Evolutionary conservation across 2,329 filamentous ascomycete species (phyloP), one percentile per base, ranked within the genome.

Genomic region (Epichloe glyceriae): DNA sequence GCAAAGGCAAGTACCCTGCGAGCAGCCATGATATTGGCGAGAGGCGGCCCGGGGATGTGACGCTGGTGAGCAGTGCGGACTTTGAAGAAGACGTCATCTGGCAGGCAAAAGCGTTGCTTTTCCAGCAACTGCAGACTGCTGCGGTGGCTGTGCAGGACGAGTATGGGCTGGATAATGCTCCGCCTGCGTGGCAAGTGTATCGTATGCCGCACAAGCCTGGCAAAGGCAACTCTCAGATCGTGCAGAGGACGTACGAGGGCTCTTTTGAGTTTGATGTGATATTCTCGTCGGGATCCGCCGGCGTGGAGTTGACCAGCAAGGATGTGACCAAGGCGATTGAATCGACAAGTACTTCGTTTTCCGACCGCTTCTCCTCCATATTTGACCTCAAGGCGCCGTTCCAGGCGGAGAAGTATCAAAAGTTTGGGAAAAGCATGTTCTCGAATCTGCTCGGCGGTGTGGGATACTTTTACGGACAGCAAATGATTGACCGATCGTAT

Each of bases 361-460:
- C 79, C 35, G 74, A 85, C 48, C 83, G 85, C 30, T 98, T 95
- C 65, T 70, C 79, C 14, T 75, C 80, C 19, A 73, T 88, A 34
- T 70, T 70, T 49, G 73, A 81, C 49, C 82, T 88, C 1, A 76
- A 88, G 60, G 72, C 82, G 0, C 91, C 93, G 0, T 98, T 93
- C 66, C 71, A 79, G 17, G 75, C 78, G 3, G 75, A 80, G 3
- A 81, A 87, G 61, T 93, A 94, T 64, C 74, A 80, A 46, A 76
- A 75, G 52, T 96, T 97, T 65, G 88, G 84, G 55, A 86, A 88
- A 65, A 90, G 85, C 56, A 85, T 98, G 74, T 86, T 98, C 58
- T 96, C 91, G 2, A 98, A 97, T 65, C 73, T 98, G 35, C 76
- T 95, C 37, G 93, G 93, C 51, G 93, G 93, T 45, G 88, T 97